Conservation (phyloP, 257 asterid genomes). For the Datura wrightii region DNA sequence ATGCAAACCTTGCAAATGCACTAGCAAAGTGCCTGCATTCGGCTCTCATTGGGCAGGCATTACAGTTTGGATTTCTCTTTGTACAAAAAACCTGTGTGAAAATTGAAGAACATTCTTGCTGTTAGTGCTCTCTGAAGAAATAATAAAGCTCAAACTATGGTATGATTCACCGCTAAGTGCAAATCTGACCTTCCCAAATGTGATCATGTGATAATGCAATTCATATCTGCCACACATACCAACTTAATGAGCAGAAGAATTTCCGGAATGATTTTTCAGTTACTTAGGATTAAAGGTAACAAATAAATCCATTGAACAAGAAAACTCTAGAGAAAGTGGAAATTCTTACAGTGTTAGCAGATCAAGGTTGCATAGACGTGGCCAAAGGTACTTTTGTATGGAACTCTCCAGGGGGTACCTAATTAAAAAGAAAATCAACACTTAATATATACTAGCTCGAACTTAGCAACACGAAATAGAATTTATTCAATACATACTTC, state of each 20-base stretch:
- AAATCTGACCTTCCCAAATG: conserved; percentile 60
- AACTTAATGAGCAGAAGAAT: conserved; percentile 28
- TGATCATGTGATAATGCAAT: conserved; percentile 58
- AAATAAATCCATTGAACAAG: neutral
- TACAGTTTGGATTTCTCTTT: conserved; percentile 58
- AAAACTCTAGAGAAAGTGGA: neutral
- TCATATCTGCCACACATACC: conserved; percentile 51
- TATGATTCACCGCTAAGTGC: neutral
- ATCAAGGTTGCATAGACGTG: conserved; percentile 43
- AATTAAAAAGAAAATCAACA: conserved; percentile 12
- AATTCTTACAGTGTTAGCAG: conserved; percentile 39
- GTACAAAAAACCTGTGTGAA: conserved; percentile 58
- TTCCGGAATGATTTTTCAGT: neutral
- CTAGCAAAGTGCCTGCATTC: conserved; percentile 69
- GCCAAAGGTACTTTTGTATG: conserved; percentile 68
- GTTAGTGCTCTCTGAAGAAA: neutral
- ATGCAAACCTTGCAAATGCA: conserved; percentile 57
- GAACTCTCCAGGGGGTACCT: conserved; percentile 59
- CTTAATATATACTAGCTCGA: neutral
- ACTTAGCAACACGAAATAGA: neutral
- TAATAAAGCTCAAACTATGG: neutral
- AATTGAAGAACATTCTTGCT: neutral
- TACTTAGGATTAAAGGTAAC: conserved; percentile 18
- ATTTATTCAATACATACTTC: conserved; percentile 40
- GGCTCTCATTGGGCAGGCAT: conserved; percentile 61